Evolutionary conservation across 2,329 filamentous ascomycete species (phyloP), one percentile per base, ranked within the genome.

Genomic region (Colletotrichum limetticola): DNA sequence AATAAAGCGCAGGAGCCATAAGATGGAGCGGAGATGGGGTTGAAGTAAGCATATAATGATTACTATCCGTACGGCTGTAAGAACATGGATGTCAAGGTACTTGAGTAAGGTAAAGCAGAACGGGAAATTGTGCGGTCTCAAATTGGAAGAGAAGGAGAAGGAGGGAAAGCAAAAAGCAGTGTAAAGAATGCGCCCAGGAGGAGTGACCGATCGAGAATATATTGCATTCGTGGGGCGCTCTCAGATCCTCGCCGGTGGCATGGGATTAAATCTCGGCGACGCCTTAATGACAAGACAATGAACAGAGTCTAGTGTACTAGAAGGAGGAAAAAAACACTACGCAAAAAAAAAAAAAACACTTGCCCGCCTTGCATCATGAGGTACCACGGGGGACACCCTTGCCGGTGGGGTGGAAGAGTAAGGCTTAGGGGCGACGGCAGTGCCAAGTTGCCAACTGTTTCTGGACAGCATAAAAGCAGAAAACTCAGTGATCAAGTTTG

Each of bases 341-440:
- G 6, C 42, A 49, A 49, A 22, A 49, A 49, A 49, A 49, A 49
- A 49, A 11, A 49, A 49, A 49, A 49, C 19, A 22, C 42, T 49
- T 22, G 42, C 42, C 68, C 26, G 59, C 66, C 49, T 28, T 32
- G 60, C 66, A 69, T 65, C 60, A 58, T 49, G 42, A 49, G 19
- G 42, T 30, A 42, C 63, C 56, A 52, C 46, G 32, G 46, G 56
- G 37, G 42, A n/a, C 46, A 67, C 60, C 63, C 63, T 71, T 71
- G 68, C 56, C 42, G 8, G 42, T 49, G 42, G 42, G 42, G 42
- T 19, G 42, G 37, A 32, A 32, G 24, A 35, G 14, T 42, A 32
- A 64, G 55, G 56, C 49, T 56, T 56, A 35, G 30, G 49, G 49
- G 49, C 26, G 26, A 49, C 42, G 42, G 57, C 57, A 42, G 19